Conservation (phyloP, 1,284 basidiomycete species). For the Somion occarium region DNA sequence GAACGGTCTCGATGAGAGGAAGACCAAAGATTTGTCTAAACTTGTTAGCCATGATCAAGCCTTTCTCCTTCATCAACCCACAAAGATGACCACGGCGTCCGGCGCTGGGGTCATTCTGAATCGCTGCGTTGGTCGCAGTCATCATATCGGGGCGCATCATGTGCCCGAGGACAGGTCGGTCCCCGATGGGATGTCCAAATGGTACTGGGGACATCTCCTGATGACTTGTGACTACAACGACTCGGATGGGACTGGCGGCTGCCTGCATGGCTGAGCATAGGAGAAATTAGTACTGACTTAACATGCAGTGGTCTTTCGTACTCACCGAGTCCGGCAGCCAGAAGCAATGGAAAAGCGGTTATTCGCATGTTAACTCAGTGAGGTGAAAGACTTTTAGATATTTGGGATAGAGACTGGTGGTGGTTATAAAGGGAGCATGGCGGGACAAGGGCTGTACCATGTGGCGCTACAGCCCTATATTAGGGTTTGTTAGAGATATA, state of each 20-base stretch:
- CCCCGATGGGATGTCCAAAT: conserved; percentile 18
- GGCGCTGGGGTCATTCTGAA: conserved; percentile 12
- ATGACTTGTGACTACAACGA: conserved; percentile 28
- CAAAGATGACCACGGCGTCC: conserved; percentile 15
- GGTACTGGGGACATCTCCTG: conserved; percentile 25
- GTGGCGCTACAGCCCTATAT: too few relatives aligned
- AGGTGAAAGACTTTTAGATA: too few relatives aligned
- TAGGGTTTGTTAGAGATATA: too few relatives aligned
- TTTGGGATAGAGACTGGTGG: too few relatives aligned
- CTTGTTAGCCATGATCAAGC: conserved; percentile 39
- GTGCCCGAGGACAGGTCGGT: conserved; percentile 7
- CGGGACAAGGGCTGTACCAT: too few relatives aligned
- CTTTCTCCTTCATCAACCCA: conserved; percentile 36
- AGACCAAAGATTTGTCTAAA: conserved; percentile 48
- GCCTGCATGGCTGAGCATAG: conserved; percentile 22
- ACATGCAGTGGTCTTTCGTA: not conserved
- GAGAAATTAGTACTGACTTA: not conserved
- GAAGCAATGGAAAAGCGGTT: conserved; percentile 8
- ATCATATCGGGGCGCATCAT: conserved; percentile 8
- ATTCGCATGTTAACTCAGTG: conserved; percentile 9
- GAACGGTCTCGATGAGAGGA: conserved; percentile 32
- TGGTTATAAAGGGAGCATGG: too few relatives aligned
- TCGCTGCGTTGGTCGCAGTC: conserved; percentile 8
- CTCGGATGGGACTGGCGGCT: conserved; percentile 33
- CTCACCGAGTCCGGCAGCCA: conserved; percentile 14